A percentile compares a stretch with the other conserved stretches of the same genome.
Evolutionary conservation across 805 yeast species (phyloP).

Genomic region (Candida cerambycidarum): DNA sequence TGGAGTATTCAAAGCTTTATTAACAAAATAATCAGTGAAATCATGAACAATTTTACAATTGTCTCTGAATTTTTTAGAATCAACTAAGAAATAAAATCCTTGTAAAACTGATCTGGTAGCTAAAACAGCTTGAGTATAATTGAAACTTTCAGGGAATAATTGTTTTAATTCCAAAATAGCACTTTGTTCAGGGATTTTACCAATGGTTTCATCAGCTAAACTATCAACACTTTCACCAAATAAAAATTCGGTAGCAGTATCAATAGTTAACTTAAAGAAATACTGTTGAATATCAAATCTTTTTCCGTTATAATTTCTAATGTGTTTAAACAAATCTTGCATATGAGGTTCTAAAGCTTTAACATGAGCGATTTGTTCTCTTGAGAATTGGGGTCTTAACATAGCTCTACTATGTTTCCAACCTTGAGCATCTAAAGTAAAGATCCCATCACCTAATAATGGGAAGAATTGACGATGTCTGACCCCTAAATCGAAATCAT

Average conservation of each 20-base stretch:
- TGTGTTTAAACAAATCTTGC: slow-evolving; percentile 32
- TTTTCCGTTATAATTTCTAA: slow-evolving; percentile 25
- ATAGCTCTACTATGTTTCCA: slow-evolving; percentile 45
- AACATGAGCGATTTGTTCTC: slow-evolving; percentile 45
- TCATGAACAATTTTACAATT: slow-evolving; percentile 26
- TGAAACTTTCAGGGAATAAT: slow-evolving; percentile 36
- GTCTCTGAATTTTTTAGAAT: slow-evolving; percentile 22
- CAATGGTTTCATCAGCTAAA: slow-evolving; percentile 27
- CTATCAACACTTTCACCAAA: slow-evolving; percentile 40
- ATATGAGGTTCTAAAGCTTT: slow-evolving; percentile 40
- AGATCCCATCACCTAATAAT: slow-evolving; percentile 43
- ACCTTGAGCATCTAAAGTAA: slow-evolving; percentile 42
- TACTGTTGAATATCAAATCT: slow-evolving; percentile 38
- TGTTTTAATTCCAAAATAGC: slow-evolving; percentile 29
- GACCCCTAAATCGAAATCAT: slow-evolving; percentile 38
- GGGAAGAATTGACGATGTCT: slow-evolving; percentile 39
- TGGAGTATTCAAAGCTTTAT: slow-evolving; percentile 27
- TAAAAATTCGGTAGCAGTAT: slow-evolving; percentile 42
- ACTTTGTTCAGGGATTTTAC: slow-evolving; percentile 14
- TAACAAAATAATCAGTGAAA: slow-evolving; percentile 29
- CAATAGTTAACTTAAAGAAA: slow-evolving; percentile 40
- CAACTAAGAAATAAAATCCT: slow-evolving; percentile 25
- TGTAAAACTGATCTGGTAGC: slow-evolving; percentile 28
- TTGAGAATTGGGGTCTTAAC: slow-evolving; percentile 46
- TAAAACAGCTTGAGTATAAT: slow-evolving; percentile 30